Conservation (phyloP, 1,284 basidiomycete genomes). For the Salmacisia buchloeana region DNA sequence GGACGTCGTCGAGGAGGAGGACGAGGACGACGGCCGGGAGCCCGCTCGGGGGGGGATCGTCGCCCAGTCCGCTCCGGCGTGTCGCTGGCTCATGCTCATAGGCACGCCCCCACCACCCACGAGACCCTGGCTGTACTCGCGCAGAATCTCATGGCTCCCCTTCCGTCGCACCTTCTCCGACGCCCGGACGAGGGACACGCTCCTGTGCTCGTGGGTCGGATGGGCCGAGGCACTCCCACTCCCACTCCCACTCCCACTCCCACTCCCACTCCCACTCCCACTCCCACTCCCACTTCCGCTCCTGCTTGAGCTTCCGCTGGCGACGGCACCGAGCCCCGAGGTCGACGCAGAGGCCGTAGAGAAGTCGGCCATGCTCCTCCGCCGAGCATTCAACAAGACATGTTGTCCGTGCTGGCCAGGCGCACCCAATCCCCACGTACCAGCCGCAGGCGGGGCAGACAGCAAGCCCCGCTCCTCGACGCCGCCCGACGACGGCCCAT, state of each 20-base stretch:
- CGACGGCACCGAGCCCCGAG: constrained; percentile 14
- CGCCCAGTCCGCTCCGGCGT: not conserved
- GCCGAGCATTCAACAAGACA: not conserved
- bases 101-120: not conserved
- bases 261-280: constrained; percentile 11
- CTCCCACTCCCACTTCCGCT: not conserved
- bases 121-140: constrained; percentile 38
- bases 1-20: too few relatives aligned
- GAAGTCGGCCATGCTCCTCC: constrained; percentile 10
- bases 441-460: constrained; percentile 11
- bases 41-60: too few relatives aligned
- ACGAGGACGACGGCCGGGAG: too few relatives aligned
- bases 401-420: not conserved
- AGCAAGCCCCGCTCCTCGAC: constrained; percentile 18
- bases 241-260: too few relatives aligned
- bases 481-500: constrained; percentile 14
- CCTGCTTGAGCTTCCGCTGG: constrained; percentile 7
- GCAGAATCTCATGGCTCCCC: constrained; percentile 41
- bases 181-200: not conserved
- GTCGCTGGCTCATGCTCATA: not conserved
- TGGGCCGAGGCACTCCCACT: too few relatives aligned
- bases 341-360: not conserved
- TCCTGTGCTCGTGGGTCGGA: not conserved
- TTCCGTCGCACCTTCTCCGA: constrained; percentile 22
- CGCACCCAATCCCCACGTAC: constrained; percentile 2